A percentile compares a stretch with the other conserved stretches of the same genome.
Conservation (phyloP, 225 moss, liverwort and hornwort species). For the Sphagnum contortum region DNA sequence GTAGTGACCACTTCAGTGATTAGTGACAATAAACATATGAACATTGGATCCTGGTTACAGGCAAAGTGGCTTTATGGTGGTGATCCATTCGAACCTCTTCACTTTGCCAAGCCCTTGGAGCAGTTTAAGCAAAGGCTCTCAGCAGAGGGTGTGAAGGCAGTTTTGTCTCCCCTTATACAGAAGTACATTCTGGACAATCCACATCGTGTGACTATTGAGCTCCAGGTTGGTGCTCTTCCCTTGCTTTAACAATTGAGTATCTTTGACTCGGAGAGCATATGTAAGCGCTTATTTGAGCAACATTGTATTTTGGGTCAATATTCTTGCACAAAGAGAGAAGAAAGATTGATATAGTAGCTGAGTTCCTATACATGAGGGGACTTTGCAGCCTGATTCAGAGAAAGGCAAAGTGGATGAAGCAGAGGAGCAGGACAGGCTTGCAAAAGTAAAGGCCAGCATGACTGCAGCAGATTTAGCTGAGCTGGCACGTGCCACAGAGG, state of each 20-base stretch:
- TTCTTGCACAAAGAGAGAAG: too few species aligned
- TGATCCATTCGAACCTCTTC: slow-evolving; percentile 93
- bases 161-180: slow-evolving; percentile 91
- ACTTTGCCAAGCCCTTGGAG: slow-evolving; percentile 92
- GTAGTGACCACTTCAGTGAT: too few species aligned
- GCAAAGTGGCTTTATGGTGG: slow-evolving; percentile 98
- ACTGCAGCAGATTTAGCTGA: slow-evolving; percentile 87
- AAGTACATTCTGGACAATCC: slow-evolving; percentile 77
- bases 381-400: slow-evolving; percentile 73
- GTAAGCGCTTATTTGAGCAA: too few species aligned
- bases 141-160: slow-evolving; percentile 79
- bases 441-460: slow-evolving; percentile 75
- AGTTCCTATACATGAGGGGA: too few species aligned
- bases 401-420: slow-evolving; percentile 82
- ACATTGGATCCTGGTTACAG: slow-evolving; percentile 14
- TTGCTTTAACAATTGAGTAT: too few species aligned
- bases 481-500: slow-evolving; percentile 82
- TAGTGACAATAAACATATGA: too few species aligned
- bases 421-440: slow-evolving; percentile 72
- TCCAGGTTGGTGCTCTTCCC: slow-evolving; percentile 46
- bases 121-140: slow-evolving; percentile 76
- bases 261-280: too few species aligned
- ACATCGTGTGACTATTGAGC: slow-evolving; percentile 88
- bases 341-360: too few species aligned
- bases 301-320: too few species aligned